Evolutionary conservation across 2,329 filamentous ascomycete genomes (phyloP).

Genomic region (Colletotrichum acutatum): DNA sequence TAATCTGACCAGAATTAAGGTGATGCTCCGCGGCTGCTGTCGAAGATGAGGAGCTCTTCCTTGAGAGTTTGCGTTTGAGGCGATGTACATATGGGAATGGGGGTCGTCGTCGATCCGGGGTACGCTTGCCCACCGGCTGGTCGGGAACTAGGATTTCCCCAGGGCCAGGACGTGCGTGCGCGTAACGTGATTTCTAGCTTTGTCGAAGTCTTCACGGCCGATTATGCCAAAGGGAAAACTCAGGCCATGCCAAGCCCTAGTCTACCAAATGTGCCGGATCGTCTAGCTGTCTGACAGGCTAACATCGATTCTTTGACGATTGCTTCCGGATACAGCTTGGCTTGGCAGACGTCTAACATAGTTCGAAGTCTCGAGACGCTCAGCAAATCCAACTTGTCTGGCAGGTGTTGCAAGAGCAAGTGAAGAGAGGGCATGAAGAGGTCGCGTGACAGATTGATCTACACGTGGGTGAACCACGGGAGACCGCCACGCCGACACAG

Average conservation of each 20-base stretch:
- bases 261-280: not conserved
- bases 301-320: not conserved
- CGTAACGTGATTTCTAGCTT: conserved; percentile 3
- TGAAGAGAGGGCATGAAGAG: not conserved
- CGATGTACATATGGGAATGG: not conserved
- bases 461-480: not conserved
- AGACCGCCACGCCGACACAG: not conserved
- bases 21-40: not conserved
- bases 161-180: not conserved
- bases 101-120: conserved; percentile 2
- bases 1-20: conserved; percentile 6
- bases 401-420: not conserved
- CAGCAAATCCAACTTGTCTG: not conserved
- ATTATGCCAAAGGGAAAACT: conserved; percentile 16
- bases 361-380: not conserved
- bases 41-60: not conserved
- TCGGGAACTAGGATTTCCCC: not conserved
- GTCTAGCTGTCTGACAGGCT: not conserved
- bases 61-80: not conserved
- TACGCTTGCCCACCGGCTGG: not conserved
- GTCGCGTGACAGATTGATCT: conserved; percentile 1
- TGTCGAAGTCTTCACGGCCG: not conserved
- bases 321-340: not conserved
- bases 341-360: not conserved
- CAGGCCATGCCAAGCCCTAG: conserved; percentile 1